Evolutionary conservation across 2,329 filamentous ascomycete species (phyloP), one percentile per base, ranked within the genome.

Genomic region (Endocalyx cinctus): DNA sequence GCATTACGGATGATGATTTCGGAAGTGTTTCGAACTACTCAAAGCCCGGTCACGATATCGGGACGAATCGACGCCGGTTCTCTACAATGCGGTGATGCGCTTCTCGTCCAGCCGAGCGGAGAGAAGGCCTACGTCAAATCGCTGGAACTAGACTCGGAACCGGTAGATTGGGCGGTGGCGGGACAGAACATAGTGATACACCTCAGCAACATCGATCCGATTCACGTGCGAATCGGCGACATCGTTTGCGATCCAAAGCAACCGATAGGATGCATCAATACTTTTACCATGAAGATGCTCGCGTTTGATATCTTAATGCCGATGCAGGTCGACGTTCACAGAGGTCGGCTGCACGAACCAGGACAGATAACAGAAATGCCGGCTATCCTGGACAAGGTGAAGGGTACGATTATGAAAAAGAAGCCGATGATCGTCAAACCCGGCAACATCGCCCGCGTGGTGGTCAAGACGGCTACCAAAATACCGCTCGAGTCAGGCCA

Each of bases 281-380:
- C 69, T 0, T 89, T 97, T 50, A 86, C 77, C 2, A 78, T 84
- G 40, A 94, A 94, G 60, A 79, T 92, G 10, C 72, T 96, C 35
- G 87, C 89, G 0, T 94, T 97, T 51, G 87, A 95, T 40, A 82
- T 90, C 42, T 63, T 98, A 12, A 82, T 89, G 62, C 90, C 90
- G 0, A 92, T 90, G 77, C 77, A 79, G 16, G 77, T 97, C 8
- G 90, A 97, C 51, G 79, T 98, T 7, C 89, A 96, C 57, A 72
- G 87, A 14, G 92, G 92, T 0, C 74, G 88, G 7, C 63, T 97
- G 31, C 85, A 95, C 57, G 79, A 81, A 0, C 73, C 86, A 1
- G 92, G 85, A 0, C 75, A 77, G 29, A 84, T 98, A 25, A 70
- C 72, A 33, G 74, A 78, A 41, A 70, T 97, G 43, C 63, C 83